Base-by-base conservation (phyloP, 2,329 filamentous ascomycete genomes). In the Epichloe sp. region DNA sequence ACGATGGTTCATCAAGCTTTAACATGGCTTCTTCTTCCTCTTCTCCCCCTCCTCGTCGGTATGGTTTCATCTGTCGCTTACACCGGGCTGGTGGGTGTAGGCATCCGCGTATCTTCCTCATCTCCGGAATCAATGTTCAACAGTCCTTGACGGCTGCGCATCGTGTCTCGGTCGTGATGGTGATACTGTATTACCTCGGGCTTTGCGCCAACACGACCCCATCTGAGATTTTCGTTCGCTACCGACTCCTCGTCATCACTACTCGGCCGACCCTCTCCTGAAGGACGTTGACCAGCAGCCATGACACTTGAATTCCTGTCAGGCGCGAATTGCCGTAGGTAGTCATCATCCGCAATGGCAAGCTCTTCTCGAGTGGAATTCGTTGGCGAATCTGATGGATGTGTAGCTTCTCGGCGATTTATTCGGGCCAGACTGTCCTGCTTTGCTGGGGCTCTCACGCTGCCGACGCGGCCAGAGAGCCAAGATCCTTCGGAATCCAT, bases 401-500 rank as follows among this genome's bases (percentile, higher is more conserved):
- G 44, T 46, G 54, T 52, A 12, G 55, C 57, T 31, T 65, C 63
- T 35, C 58, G 62, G 26, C 58, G 62, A 46, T 61, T 66, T 41
- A 60, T 59, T 36, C 63, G 61, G 35, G 60, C 55, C 43, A 65
- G 64, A 60, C 65, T 72, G 54, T 65, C 67, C 35, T 72, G 60
- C 62, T 80, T 65, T 62, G 73, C 63, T 51, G 72, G 62, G 56
- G 73, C 72, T 34, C 68, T 66, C 56, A 72, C 67, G 60, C 71
- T 73, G 57, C 73, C 76, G 47, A 73, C 66, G 52, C 83, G 82
- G 15, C 91, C 89, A 3, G 89, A 93, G 44, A 98, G 81, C 93
- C 93, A 98, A 0, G 90, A 96, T 4, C 80, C 93, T 70, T 98
- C 93, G 0, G 90, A 96, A 62, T 96, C 93, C 53, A 97, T 88